Evolutionary conservation across 2,329 filamentous ascomycete species (phyloP), one percentile per base, ranked within the genome.

Genomic region (Orbilia blumenaviensis): DNA sequence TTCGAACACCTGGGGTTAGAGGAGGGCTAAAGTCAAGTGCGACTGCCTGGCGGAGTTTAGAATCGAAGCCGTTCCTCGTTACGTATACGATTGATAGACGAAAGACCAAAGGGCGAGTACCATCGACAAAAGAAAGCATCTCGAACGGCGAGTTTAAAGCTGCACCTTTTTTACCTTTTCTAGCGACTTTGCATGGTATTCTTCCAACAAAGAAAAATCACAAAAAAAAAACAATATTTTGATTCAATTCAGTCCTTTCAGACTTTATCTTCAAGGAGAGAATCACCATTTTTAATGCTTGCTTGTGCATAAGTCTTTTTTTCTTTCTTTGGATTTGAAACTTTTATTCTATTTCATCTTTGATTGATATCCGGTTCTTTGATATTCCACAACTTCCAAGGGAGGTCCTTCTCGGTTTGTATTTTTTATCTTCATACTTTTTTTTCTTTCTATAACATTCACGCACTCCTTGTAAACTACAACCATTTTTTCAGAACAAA

Each of bases 261-360:
- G 25, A 12, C 2, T 34, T 12, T 36, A 34, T 18, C n/a, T 36
- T 54, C 36, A 14, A 54, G 48, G 48, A 54, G 48, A 54, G 48
- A 32, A 54, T 54, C 48, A 36, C 29, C 25, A 18, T 34, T 34
- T 54, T 54, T 54, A 54, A 54, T 54, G 6, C 16, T 54, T 54
- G 48, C 48, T 36, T 34, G 34, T 5, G 6, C 14, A 10, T 46
- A n/a, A 8, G 10, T n/a, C 3, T 27, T 50, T 27, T 50, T 50
- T 14, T 48, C 9, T 27, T 48, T 27, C 29, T 27, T 50, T 16
- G 5, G n/a, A 41, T 44, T 23, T 2, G 12, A 21, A 38, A 10
- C 10, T 50, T 36, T 54, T 36, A 10, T 23, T 36, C 7, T 21
- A 34, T 3, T 54, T 36, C 29, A 18, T 34, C 18, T 36, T 34